phyloP scores from a whole-genome alignment of 495 filamentous ascomycete species.

The Daldinia grandis region DNA sequence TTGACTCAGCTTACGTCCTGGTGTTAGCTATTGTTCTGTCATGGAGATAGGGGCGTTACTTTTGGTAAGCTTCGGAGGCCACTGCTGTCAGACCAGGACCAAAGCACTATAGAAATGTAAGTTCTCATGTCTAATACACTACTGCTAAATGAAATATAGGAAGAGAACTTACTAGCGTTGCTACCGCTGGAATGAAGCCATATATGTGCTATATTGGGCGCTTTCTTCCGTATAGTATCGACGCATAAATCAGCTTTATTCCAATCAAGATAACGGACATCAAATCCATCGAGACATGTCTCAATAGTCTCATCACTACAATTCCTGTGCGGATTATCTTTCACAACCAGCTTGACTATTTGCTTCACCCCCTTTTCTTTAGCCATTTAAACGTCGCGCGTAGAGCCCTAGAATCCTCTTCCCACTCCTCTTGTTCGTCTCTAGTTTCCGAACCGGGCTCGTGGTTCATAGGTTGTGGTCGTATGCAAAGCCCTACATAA shows the following conservation, averaged over 20 bases:
- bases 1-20: slow-evolving; percentile 4
- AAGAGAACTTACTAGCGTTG: slow-evolving; percentile 32
- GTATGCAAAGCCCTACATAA: slow-evolving; percentile 22
- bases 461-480: background rate
- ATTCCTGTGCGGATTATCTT: slow-evolving; percentile 14
- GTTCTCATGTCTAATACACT: slow-evolving; percentile 9
- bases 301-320: slow-evolving; percentile 50
- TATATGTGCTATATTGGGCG: slow-evolving; percentile 41
- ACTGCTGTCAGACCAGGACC: slow-evolving; percentile 21
- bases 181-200: slow-evolving; percentile 49
- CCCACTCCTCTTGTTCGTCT: slow-evolving; percentile 9
- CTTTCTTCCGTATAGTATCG: slow-evolving; percentile 45
- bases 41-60: background rate
- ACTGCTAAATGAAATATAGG: slow-evolving; percentile 36
- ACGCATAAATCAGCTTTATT: slow-evolving; percentile 48
- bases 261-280: slow-evolving; percentile 52
- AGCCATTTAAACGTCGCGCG: slow-evolving; percentile 29
- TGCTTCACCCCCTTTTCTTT: slow-evolving; percentile 24
- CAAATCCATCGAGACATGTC: slow-evolving; percentile 39
- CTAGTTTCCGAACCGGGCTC: background rate
- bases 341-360: slow-evolving; percentile 27
- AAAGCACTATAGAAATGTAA: slow-evolving; percentile 8
- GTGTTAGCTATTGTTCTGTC: background rate
- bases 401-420: slow-evolving; percentile 22
- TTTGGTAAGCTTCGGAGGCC: slow-evolving; percentile 21